Conservation (phyloP, 2,329 filamentous ascomycete genomes). For the Byssoonygena ceratinophila region DNA sequence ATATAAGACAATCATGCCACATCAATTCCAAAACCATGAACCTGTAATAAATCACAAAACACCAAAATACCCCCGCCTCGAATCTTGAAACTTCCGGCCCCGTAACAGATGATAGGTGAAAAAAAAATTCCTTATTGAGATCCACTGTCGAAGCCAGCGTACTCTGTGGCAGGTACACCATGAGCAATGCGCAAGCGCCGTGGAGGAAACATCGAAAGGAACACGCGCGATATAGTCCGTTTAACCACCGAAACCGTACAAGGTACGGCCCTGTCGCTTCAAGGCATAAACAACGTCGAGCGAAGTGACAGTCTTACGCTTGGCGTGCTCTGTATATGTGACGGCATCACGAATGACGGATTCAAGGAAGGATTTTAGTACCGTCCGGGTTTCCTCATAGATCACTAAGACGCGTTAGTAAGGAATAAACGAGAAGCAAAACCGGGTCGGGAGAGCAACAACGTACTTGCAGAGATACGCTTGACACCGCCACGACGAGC, state of each 20-base stretch:
- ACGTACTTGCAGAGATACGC: slow-evolving; percentile 92
- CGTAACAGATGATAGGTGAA: not conserved
- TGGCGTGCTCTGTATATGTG: slow-evolving; percentile 74
- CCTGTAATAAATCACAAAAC: too few species aligned
- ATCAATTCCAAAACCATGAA: not conserved
- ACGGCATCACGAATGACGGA: slow-evolving; percentile 68
- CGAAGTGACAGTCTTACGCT: slow-evolving; percentile 51
- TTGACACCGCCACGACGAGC: slow-evolving; percentile 99
- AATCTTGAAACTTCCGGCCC: not conserved
- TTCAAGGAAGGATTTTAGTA: slow-evolving; percentile 75
- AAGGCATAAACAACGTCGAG: slow-evolving; percentile 55
- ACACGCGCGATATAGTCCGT: slow-evolving; percentile 11
- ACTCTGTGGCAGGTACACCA: too few species aligned
- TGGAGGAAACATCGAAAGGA: too few species aligned
- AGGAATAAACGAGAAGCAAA: not conserved
- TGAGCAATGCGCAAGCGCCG: too few species aligned
- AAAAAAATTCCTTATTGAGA: too few species aligned
- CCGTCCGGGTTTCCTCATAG: slow-evolving; percentile 73
- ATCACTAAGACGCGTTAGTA: slow-evolving; percentile 46
- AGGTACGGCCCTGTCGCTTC: slow-evolving; percentile 57
- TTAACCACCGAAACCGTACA: slow-evolving; percentile 87
- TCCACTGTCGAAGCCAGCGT: too few species aligned
- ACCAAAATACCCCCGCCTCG: not conserved
- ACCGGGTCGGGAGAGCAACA: not conserved
- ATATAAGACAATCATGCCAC: not conserved